Base-by-base conservation (phyloP, 2,329 filamentous ascomycete genomes). In the Colletotrichum somersetense region DNA sequence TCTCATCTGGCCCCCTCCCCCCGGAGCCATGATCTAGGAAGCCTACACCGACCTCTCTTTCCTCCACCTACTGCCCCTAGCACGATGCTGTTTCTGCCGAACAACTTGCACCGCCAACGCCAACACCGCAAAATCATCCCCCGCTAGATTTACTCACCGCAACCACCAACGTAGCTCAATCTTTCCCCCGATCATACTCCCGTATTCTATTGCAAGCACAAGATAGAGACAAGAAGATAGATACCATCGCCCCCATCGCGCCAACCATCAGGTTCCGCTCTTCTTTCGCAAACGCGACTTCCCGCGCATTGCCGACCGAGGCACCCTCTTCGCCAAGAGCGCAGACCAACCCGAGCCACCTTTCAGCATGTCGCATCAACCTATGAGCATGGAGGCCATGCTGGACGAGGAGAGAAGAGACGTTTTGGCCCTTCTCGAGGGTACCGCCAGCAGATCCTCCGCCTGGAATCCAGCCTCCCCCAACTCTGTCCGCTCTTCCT, bases 341-440 rank as follows among this genome's bases (percentile, higher is more conserved):
- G 55, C 53, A 64, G 30, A 1, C 18, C 38, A 12, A 4, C 30
- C 10, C 12, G 10, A 42, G 46, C 53, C 53, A 14, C 20, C 40
- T 10, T 61, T 30, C 78, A 76, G 38, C 70, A 82, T 82, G 81
- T 75, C 79, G 59, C 77, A 74, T 62, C 81, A 82, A 62, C 83
- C 85, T 26, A 94, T 94, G 91, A 94, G 92, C 78, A 89, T 95
- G 78, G 93, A 94, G 82, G 89, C 91, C 61, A 89, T 91, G 75
- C 86, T 95, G 74, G 93, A 95, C 79, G 91, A 94, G 84, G 93
- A 96, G 85, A 89, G 92, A 73, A 86, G 87, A 74, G 92, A 94
- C 82, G 91, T 95, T 50, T 85, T 94, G 75, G 90, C 90, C 59
- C 84, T 94, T 73, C 85, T 94, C 53, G 91, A 92, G 79, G 87